Evolutionary conservation across 768 basidiomycete genomes (phyloP), one percentile per base, ranked within the genome.

Genomic region (Podaxis sp.): DNA sequence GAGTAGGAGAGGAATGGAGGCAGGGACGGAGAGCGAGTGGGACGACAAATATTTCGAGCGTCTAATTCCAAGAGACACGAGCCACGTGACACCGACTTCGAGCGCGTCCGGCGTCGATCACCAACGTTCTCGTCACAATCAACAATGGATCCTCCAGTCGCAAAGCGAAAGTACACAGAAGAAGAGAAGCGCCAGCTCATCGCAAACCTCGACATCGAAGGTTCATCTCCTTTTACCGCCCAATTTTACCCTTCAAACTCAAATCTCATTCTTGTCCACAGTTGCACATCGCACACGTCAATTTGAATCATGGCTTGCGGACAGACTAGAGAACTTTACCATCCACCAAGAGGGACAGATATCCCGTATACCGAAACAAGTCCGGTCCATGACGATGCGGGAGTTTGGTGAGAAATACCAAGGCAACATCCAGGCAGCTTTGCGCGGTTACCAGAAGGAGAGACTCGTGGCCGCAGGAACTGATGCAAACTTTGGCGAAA

Each of bases 321-420:
- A 88, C 71, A 82, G 84, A 3, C 85, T 93, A 57, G 85, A 90
- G 66, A 88, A 86, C 69, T 93, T 92, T 71, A 83, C 80, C 2
- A 81, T 87, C 26, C 89, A 89, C 68, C 89, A 91, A 70, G 90
- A 93, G 69, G 86, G 86, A 0, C 87, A 87, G 61, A 84, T 93
- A 2, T 83, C 82, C 17, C 84, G 88, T 56, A 89, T 93, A 36
- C 91, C 91, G 0, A 90, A 86, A 68, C 84, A 87, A 66, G 87
- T 93, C 38, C 84, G 90, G 37, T 76, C 76, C 30, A 86, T 93
- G 73, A 84, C 86, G 13, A 86, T 93, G 82, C 84, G 84, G 65
- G 90, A 92, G 49, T 91, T 93, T 72, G 87, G 86, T 17, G 84
- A 85, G 64, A 90, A 89, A 70, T 93, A 92, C 74, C 80, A 87